Conservation (phyloP, 306 rosid genomes). For the Castanea crenata region DNA sequence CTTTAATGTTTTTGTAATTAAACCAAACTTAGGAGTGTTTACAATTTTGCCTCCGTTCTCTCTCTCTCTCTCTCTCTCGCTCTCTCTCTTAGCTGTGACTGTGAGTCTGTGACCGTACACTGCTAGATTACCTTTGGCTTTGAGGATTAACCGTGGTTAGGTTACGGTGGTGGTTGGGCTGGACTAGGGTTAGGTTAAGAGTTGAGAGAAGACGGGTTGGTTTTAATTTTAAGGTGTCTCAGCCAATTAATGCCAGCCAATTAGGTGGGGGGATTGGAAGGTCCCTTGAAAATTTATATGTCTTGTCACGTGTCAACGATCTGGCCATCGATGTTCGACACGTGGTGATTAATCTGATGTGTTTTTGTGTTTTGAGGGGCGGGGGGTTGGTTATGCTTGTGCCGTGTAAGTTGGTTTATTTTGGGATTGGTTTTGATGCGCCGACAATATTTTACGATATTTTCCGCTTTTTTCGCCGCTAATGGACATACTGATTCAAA, state of each 20-base stretch:
- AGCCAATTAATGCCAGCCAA: conserved; percentile 60
- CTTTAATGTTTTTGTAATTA: too few species aligned
- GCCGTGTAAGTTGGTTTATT: conserved; percentile 3
- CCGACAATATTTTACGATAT: conserved; percentile 71
- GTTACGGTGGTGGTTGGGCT: not conserved
- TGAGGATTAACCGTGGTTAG: too few species aligned
- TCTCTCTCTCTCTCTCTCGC: too few species aligned
- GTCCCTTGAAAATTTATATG: conserved; percentile 26
- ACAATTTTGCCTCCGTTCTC: too few species aligned
- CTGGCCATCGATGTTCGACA: not conserved
- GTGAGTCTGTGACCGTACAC: too few species aligned
- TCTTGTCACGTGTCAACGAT: conserved; percentile 16
- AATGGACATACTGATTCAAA: not conserved
- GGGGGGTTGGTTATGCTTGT: too few species aligned
- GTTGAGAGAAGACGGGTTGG: too few species aligned
- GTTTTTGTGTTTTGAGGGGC: too few species aligned
- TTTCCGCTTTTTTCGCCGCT: not conserved
- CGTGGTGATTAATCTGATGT: not conserved
- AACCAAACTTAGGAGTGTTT: too few species aligned
- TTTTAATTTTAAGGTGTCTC: not conserved
- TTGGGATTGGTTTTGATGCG: conserved; percentile 11
- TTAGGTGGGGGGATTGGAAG: not conserved
- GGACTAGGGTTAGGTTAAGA: not conserved
- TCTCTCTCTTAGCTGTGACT: too few species aligned
- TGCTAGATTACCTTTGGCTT: too few species aligned